These are phyloP conservation scores for Bruguiera sexangula DNA, from an alignment of 345 rosid genomes.

Conservation along the genomic window DNA sequence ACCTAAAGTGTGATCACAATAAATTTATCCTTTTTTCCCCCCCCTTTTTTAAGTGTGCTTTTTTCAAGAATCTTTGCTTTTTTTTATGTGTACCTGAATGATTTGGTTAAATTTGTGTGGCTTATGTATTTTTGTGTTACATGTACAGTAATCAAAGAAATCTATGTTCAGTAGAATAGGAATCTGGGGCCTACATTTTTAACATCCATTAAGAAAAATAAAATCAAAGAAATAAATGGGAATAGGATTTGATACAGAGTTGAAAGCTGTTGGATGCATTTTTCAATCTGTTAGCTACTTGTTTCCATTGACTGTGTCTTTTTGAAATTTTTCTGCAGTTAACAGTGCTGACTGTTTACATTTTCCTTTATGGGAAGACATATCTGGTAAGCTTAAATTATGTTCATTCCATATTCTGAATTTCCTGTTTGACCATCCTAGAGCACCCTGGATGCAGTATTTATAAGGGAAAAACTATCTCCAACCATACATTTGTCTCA, in stretches of 20 bases:
- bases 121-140: neutral
- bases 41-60: neutral
- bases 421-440: too few relatives aligned
- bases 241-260: neutral
- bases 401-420: neutral
- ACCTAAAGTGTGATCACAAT: too few relatives aligned
- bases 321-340: constrained; percentile 53
- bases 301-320: constrained; percentile 16
- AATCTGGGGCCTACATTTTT: too few relatives aligned
- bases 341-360: constrained; percentile 80
- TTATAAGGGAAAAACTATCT: too few relatives aligned
- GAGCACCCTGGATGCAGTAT: too few relatives aligned
- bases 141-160: neutral
- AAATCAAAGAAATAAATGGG: neutral
- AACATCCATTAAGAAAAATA: too few relatives aligned
- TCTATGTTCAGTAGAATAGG: too few relatives aligned
- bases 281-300: neutral
- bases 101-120: constrained; percentile 4
- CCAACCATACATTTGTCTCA: too few relatives aligned
- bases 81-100: neutral
- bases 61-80: neutral
- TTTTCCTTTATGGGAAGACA: constrained; percentile 83
- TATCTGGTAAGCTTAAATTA: constrained; percentile 68
- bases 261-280: neutral
- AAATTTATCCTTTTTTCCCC: constrained; percentile 1